Conservation (phyloP, 768 basidiomycete genomes). For the Leccinum barrowsii region DNA sequence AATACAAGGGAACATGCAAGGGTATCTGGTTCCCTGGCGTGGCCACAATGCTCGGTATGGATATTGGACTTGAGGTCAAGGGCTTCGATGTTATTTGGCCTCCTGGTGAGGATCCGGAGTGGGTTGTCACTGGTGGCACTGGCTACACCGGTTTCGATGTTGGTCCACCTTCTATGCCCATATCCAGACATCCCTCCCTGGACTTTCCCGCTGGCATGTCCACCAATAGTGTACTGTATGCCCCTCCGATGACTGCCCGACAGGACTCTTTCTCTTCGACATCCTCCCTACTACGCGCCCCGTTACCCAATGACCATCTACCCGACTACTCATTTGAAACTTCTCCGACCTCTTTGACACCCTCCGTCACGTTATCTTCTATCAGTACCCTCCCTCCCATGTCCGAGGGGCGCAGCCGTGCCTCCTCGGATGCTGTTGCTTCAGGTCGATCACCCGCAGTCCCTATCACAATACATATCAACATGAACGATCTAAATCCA, state of each 20-base stretch:
- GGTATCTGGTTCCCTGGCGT: slow-evolving; percentile 83
- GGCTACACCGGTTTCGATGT: slow-evolving; percentile 74
- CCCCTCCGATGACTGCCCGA: slow-evolving; percentile 30
- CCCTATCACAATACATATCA: slow-evolving; percentile 71
- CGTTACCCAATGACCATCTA: slow-evolving; percentile 60
- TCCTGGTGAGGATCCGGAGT: slow-evolving; percentile 44
- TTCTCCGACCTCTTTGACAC: slow-evolving; percentile 50
- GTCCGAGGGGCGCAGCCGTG: slow-evolving; percentile 35
- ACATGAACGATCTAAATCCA: slow-evolving; percentile 73
- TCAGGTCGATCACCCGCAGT: slow-evolving; percentile 45
- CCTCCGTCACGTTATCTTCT: slow-evolving; percentile 40
- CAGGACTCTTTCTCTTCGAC: slow-evolving; percentile 44
- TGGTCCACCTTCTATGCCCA: slow-evolving; percentile 36
- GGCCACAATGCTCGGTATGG: slow-evolving; percentile 76
- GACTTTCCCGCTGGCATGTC: slow-evolving; percentile 37
- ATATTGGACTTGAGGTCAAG: slow-evolving; percentile 65
- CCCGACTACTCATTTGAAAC: slow-evolving; percentile 76
- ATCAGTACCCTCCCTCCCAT: slow-evolving; percentile 33
- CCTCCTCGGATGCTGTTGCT: slow-evolving; percentile 32
- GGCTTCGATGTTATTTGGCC: slow-evolving; percentile 70
- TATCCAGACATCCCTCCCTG: slow-evolving; percentile 47
- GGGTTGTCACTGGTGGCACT: slow-evolving; percentile 59
- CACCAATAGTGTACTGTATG: slow-evolving; percentile 18
- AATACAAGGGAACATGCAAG: slow-evolving; percentile 71
- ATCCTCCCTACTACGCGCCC: slow-evolving; percentile 69